phyloP scores from a whole-genome alignment of 306 rosid species.

The Begonia loranthoides region DNA sequence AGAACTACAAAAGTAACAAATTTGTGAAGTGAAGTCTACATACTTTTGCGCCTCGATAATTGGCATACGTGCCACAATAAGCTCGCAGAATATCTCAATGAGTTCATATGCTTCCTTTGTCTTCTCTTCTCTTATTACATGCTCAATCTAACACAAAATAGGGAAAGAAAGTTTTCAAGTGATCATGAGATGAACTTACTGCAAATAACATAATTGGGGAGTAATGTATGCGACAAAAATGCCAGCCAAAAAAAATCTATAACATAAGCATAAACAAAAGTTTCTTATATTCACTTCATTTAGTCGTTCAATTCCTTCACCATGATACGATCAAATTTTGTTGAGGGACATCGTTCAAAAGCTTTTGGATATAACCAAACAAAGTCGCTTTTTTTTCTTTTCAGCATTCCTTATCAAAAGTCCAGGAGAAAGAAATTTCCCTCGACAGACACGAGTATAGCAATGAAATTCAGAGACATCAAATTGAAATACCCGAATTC shows the following conservation, averaged over 20 bases:
- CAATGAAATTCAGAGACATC: conserved; percentile 1
- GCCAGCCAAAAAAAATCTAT: background rate
- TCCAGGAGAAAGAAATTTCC: background rate
- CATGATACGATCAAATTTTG: background rate
- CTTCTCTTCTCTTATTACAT: conserved; percentile 91
- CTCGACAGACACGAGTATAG: background rate
- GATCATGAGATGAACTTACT: background rate
- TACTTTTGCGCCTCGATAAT: conserved; percentile 95
- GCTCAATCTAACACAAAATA: conserved; percentile 65
- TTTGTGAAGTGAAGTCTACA: conserved; percentile 6
- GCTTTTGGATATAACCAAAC: too few relatives aligned
- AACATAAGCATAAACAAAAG: background rate
- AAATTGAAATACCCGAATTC: conserved; percentile 13
- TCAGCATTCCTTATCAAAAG: background rate
- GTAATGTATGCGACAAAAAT: background rate
- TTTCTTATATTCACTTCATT: too few relatives aligned
- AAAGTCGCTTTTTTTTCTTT: background rate
- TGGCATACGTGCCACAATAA: conserved; percentile 68
- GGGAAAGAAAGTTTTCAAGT: conserved; percentile 5
- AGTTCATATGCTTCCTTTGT: conserved; percentile 75
- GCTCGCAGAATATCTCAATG: conserved; percentile 83
- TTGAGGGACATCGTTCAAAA: background rate
- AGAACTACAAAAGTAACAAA: too few relatives aligned
- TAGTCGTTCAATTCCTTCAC: too few relatives aligned
- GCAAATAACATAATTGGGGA: background rate